phyloP scores from a whole-genome alignment of 2,329 filamentous ascomycete species.

The Monosporascus sp. region DNA sequence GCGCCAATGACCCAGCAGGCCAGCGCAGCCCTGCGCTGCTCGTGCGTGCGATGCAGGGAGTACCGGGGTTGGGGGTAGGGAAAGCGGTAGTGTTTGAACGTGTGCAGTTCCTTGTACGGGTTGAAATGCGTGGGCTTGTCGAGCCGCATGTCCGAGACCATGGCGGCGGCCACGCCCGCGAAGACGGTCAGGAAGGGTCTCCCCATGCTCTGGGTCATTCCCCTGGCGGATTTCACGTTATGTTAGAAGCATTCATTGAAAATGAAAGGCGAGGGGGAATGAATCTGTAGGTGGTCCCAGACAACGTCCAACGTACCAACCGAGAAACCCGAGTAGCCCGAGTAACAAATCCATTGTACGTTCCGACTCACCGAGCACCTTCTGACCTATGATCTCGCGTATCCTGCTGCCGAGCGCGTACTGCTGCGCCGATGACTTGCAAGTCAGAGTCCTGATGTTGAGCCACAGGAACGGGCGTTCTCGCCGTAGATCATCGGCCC shows the following conservation, averaged over 20 bases:
- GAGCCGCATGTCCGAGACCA: constrained; percentile 43
- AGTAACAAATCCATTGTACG: constrained; percentile 47
- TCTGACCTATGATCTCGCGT: constrained; percentile 40
- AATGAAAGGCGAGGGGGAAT: background rate
- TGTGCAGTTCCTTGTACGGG: constrained; percentile 12
- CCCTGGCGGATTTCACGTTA: constrained; percentile 22
- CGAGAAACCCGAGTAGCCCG: constrained; percentile 41
- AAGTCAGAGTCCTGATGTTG: constrained; percentile 42
- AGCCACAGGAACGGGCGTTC: constrained; percentile 43
- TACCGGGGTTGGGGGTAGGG: constrained; percentile 8
- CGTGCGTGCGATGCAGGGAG: constrained; percentile 21
- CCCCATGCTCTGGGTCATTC: constrained; percentile 25
- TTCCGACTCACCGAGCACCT: constrained; percentile 43
- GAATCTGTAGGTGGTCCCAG: too few species aligned
- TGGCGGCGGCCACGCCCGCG: constrained; percentile 36
- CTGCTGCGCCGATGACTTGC: constrained; percentile 37
- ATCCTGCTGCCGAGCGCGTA: constrained; percentile 33
- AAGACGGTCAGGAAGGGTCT: constrained; percentile 42
- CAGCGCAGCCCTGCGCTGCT: constrained; percentile 25
- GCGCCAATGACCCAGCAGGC: constrained; percentile 24
- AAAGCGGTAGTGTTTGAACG: constrained; percentile 16
- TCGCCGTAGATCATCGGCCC: constrained; percentile 17
- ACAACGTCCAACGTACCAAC: constrained; percentile 35
- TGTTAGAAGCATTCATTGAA: constrained; percentile 2
- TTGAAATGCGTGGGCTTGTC: constrained; percentile 25